Base-by-base conservation (phyloP, 805 yeast genomes). In the Candida nemodendra region DNA sequence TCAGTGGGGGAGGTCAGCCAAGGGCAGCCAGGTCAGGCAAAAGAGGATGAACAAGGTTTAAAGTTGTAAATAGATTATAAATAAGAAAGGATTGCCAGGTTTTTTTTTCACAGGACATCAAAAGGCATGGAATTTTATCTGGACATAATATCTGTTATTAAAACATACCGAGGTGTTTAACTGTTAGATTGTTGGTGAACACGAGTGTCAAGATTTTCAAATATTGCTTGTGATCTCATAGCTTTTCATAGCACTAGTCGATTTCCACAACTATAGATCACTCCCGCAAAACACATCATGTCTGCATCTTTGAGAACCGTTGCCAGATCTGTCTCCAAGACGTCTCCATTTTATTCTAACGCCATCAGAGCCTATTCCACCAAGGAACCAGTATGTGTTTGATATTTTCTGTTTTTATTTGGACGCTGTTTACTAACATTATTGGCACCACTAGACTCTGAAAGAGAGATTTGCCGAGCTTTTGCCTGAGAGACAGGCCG, bases 391-490 rank as follows among this genome's bases (percentile, higher is more conserved):
- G 62, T 57, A 54, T 34, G 61, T 56, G n/a, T n/a, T n/a, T n/a
- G n/a, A n/a, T n/a, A n/a, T n/a, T n/a, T n/a, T n/a, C n/a, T n/a
- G n/a, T n/a, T n/a, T n/a, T n/a, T n/a, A n/a, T n/a, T n/a, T n/a
- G n/a, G n/a, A n/a, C n/a, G n/a, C n/a, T n/a, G n/a, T n/a, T 23
- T 27, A 34, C 36, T 30, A 35, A 33, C 34, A 27, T 30, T 22
- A 22, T 24, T n/a, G 19, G 9, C 30, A n/a, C 64, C 59, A 38
- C n/a, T 61, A 77, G 74, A 81, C 96, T 49, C 76, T 93, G 57
- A 93, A 93, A 70, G 95, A 93, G 69, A 82, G 95, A 64, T 90
- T 93, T 63, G 95, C 89, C 40, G 95, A 87, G 62, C 74, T 87
- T 51, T 78, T 90, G 64, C 98, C 98, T 51, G 89, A 78, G 59